phyloP scores from a whole-genome alignment of 805 yeast genomes.

The Naumovozyma castellii region DNA sequence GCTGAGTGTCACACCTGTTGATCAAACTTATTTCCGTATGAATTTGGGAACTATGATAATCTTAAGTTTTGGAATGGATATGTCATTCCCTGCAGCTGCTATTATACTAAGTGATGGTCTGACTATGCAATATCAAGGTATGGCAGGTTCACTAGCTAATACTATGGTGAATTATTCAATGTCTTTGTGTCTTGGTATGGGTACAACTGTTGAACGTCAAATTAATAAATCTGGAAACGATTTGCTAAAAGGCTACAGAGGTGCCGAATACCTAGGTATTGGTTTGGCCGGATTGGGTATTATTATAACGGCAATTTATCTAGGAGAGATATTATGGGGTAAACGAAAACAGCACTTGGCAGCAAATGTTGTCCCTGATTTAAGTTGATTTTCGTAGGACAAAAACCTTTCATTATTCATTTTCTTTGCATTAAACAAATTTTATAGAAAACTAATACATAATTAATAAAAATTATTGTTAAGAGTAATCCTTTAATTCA shows the following conservation, averaged over 20 bases:
- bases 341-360: conserved; percentile 1
- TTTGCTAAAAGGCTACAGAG: conserved; percentile 40
- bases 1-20: conserved; percentile 45
- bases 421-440: too few species aligned
- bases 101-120: conserved; percentile 49
- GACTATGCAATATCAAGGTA: conserved; percentile 61
- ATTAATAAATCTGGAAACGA: conserved; percentile 21
- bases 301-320: conserved; percentile 11
- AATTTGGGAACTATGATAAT: conserved; percentile 49
- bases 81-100: conserved; percentile 68
- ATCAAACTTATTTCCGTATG: conserved; percentile 51
- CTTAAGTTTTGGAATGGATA: conserved; percentile 66
- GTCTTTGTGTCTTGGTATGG: conserved; percentile 58
- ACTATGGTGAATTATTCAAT: conserved; percentile 66
- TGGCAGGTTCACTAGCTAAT: conserved; percentile 65
- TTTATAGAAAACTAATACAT: too few species aligned
- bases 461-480: too few species aligned
- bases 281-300: conserved; percentile 39
- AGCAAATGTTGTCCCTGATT: background rate
- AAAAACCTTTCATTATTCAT: too few species aligned
- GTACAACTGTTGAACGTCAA: conserved; percentile 53
- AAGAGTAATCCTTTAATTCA: too few species aligned
- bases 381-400: background rate
- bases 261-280: conserved; percentile 49
- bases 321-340: conserved; percentile 9